phyloP scores from a whole-genome alignment of 768 basidiomycete species.

The Naematelia aurantialba region DNA sequence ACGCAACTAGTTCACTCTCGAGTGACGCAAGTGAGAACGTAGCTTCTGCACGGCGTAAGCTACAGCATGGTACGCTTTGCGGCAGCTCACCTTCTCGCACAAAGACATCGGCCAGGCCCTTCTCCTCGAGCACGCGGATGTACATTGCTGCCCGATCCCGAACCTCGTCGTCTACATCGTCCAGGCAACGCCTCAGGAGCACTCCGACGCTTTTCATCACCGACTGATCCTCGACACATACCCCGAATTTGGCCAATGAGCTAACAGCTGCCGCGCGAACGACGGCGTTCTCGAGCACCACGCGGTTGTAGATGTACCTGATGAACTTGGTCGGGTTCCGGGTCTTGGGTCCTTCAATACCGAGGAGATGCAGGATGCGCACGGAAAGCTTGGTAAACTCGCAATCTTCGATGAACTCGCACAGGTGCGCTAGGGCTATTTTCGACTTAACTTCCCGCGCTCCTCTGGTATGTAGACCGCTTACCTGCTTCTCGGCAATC shows the following conservation, averaged over 20 bases:
- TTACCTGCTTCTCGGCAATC: constrained; percentile 85
- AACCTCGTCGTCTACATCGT: constrained; percentile 98
- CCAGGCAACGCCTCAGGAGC: constrained; percentile 81
- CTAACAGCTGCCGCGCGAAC: constrained; percentile 95
- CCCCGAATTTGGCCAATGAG: constrained; percentile 92
- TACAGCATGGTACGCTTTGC: neutral
- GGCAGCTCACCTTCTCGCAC: constrained; percentile 75
- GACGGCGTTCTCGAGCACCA: constrained; percentile 95
- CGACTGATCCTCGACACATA: constrained; percentile 72
- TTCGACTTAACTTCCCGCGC: neutral
- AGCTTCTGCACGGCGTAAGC: constrained; percentile 63
- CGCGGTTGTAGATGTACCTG: constrained; percentile 98
- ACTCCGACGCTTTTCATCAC: constrained; percentile 84
- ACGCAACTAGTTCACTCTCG: constrained; percentile 87
- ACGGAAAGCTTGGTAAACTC: constrained; percentile 99
- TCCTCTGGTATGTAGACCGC: constrained; percentile 11
- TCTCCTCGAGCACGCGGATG: constrained; percentile 74
- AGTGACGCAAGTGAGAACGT: constrained; percentile 85
- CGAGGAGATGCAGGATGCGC: constrained; percentile 89
- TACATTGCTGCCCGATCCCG: constrained; percentile 96
- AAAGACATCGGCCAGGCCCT: constrained; percentile 74
- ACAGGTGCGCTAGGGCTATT: constrained; percentile 87
- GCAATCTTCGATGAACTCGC: constrained; percentile 99
- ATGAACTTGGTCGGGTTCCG: constrained; percentile 98
- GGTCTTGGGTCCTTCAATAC: constrained; percentile 91